phyloP scores from a whole-genome alignment of 768 basidiomycete species.

The Trametes gibbosa region DNA sequence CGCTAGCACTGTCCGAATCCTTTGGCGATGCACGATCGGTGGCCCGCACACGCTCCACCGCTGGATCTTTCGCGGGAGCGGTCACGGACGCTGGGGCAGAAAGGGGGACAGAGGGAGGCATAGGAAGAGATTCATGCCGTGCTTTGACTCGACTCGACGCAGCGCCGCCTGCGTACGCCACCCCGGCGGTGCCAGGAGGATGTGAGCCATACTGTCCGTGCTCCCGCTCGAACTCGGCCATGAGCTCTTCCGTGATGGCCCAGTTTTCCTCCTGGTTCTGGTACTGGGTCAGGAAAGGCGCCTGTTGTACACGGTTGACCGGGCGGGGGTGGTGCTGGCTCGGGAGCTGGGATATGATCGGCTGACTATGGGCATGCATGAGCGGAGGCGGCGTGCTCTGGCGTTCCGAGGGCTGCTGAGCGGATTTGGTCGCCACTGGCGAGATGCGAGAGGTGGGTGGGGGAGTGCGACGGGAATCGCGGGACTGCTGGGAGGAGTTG shows the following conservation, averaged over 20 bases:
- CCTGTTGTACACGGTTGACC: constrained; percentile 51
- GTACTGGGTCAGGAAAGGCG: constrained; percentile 56
- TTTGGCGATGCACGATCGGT: constrained; percentile 56
- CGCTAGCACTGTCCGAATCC: constrained; percentile 40
- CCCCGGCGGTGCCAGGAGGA: constrained; percentile 38
- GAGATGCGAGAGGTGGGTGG: constrained; percentile 31
- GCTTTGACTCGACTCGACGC: constrained; percentile 34
- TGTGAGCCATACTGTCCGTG: constrained; percentile 51
- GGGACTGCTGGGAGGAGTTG: constrained; percentile 34
- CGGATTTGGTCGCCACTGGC: constrained; percentile 33
- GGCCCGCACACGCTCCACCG: constrained; percentile 53
- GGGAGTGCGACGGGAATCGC: constrained; percentile 35
- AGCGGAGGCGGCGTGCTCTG: constrained; percentile 46
- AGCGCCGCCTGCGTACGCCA: constrained; percentile 48
- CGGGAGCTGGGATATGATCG: constrained; percentile 29
- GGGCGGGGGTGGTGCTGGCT: constrained; percentile 61
- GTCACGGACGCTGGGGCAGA: constrained; percentile 30
- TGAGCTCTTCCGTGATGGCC: constrained; percentile 66
- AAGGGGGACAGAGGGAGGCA: constrained; percentile 34
- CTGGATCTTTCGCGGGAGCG: constrained; percentile 37
- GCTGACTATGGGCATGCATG: constrained; percentile 31
- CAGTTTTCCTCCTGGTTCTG: constrained; percentile 55
- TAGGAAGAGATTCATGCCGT: constrained; percentile 26
- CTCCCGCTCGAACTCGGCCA: constrained; percentile 72
- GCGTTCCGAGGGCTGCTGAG: constrained; percentile 35